Evolutionary conservation across 2,329 filamentous ascomycete genomes (phyloP).

Genomic region (Aureobasidium mangrovei): DNA sequence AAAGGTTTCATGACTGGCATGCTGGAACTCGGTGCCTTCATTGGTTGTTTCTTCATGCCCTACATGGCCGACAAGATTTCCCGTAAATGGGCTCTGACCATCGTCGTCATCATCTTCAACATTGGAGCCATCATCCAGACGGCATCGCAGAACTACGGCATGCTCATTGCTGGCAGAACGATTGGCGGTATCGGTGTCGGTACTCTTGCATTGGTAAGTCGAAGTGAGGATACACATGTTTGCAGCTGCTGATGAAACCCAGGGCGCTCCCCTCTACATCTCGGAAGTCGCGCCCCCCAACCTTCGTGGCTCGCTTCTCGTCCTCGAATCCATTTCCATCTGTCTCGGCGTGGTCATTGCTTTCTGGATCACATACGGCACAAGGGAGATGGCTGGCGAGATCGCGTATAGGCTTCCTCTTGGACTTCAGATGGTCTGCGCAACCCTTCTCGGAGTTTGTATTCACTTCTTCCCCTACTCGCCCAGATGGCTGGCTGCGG

Average conservation of each 20-base stretch:
- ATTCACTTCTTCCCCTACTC: constrained; percentile 29
- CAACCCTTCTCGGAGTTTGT: constrained; percentile 23
- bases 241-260: constrained; percentile 16
- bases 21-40: constrained; percentile 44
- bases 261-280: constrained; percentile 43
- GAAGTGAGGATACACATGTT: background rate
- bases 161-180: constrained; percentile 42
- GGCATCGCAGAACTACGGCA: constrained; percentile 40
- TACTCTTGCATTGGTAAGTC: constrained; percentile 27
- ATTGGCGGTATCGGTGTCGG: constrained; percentile 46
- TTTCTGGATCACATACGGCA: constrained; percentile 47
- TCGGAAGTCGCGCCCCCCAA: constrained; percentile 29
- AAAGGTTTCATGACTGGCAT: constrained; percentile 44
- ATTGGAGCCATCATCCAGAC: constrained; percentile 45
- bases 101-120: constrained; percentile 44
- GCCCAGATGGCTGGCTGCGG: constrained; percentile 27
- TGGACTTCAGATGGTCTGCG: constrained; percentile 37
- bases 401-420: constrained; percentile 42
- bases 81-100: constrained; percentile 43
- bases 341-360: constrained; percentile 42
- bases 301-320: constrained; percentile 36
- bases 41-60: constrained; percentile 37
- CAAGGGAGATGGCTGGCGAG: constrained; percentile 36
- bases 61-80: constrained; percentile 46
- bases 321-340: constrained; percentile 37